Evolutionary conservation across 495 filamentous ascomycete genomes (phyloP).

Genomic region (Hypomontagnella monticulosa): DNA sequence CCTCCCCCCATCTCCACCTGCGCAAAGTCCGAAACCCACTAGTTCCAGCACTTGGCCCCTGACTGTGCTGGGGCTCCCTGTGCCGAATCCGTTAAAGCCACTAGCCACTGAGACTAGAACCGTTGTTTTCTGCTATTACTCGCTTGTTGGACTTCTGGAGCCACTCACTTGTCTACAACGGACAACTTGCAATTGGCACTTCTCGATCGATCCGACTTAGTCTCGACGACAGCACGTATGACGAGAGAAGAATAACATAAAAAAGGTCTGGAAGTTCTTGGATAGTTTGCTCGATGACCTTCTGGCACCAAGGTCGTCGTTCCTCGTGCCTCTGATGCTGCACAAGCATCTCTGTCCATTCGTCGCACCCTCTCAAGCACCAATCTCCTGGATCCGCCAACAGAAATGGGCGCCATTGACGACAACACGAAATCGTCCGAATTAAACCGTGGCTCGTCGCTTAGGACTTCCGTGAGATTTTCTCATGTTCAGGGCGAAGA

Average conservation of each 20-base stretch:
- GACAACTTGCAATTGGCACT: conserved; percentile 39
- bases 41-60: conserved; percentile 32
- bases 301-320: conserved; percentile 35
- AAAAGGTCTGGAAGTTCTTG: conserved; percentile 5
- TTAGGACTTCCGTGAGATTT: conserved; percentile 47
- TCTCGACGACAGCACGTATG: conserved; percentile 6
- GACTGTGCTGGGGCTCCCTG: conserved; percentile 37
- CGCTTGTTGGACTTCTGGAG: conserved; percentile 9
- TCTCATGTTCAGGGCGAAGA: conserved; percentile 44
- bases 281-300: conserved; percentile 36
- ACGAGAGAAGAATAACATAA: conserved; percentile 8
- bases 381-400: conserved; percentile 18
- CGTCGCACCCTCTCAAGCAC: conserved; percentile 18
- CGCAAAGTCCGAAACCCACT: conserved; percentile 46
- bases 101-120: conserved; percentile 37
- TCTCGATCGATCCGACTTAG: conserved; percentile 15
- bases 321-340: conserved; percentile 48
- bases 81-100: conserved; percentile 38
- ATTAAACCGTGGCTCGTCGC: conserved; percentile 49
- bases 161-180: conserved; percentile 20
- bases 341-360: conserved; percentile 36
- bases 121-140: conserved; percentile 26
- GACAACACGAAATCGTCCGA: conserved; percentile 44
- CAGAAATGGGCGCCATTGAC: conserved; percentile 49
- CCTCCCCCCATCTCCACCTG: conserved; percentile 13